Evolutionary conservation across 805 yeast genomes (phyloP), one percentile per base, ranked within the genome.

Genomic region (Candida saitoana): DNA sequence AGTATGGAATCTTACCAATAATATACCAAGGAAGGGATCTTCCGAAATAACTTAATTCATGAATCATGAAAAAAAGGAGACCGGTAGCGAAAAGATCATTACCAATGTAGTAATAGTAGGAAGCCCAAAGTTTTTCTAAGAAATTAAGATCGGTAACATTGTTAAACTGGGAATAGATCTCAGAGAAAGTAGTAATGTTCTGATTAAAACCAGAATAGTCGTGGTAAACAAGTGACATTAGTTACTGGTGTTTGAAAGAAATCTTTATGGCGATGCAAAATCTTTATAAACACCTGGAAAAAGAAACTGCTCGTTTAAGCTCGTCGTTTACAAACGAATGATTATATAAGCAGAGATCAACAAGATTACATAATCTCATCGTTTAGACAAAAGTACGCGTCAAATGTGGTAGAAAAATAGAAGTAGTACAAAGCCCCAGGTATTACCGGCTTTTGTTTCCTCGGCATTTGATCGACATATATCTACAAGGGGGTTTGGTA

Each of bases 71-170:
- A 56, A 77, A 75, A 39, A 77, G 53, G 18, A 77, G 63, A 2
- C 83, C 83, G 7, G 83, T 77, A 18, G 83, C 83, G 39, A 77
- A 66, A 14, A 71, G 60, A 47, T 77, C 83, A 50, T 76, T 76
- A 44, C 67, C 69, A 59, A 77, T 73, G 55, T 73, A 76, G 8
- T 65, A 62, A 57, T 77, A 77, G 72, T 77, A 77, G 4, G 80
- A 57, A 8, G 76, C 79, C 83, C 83, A 77, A 22, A 68, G 32
- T 46, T 69, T 70, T 52, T 77, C 82, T 14, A 68, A 33, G 9
- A 59, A 9, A 40, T 63, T 73, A 35, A 75, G 59, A 17, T 48
- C 48, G 5, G 40, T 49, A 11, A 63, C 34, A 34, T 54, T 48
- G 41, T 54, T 48, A 51, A 65, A 65, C 46, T 63, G 60, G 5